Evolutionary conservation across 2,329 filamentous ascomycete genomes (phyloP).

Genomic region (Neodidymelliopsis sp.): DNA sequence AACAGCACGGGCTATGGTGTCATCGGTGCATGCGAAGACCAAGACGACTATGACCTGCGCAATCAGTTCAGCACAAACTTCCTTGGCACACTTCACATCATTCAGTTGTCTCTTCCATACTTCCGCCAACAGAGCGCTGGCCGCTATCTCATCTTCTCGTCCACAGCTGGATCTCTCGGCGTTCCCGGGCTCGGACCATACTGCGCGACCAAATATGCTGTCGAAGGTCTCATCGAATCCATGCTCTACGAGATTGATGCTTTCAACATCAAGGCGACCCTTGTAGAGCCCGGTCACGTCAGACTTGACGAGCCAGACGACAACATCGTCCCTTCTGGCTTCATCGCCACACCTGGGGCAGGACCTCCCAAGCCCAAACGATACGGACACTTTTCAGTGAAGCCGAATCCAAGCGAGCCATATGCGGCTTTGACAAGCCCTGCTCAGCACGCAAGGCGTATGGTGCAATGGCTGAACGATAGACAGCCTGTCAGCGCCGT

Average conservation of each 20-base stretch:
- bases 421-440: conserved; percentile 82
- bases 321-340: conserved; percentile 37
- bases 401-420: conserved; percentile 76
- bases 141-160: conserved; percentile 93
- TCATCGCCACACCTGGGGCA: conserved; percentile 38
- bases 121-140: conserved; percentile 78
- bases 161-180: conserved; percentile 88
- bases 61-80: conserved; percentile 99
- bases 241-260: conserved; percentile 94
- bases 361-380: conserved; percentile 65
- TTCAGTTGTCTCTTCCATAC: conserved; percentile 86
- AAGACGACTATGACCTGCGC: conserved; percentile 91
- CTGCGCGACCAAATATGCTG: conserved; percentile 96
- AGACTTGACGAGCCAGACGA: conserved; percentile 80
- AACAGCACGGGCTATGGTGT: conserved; percentile 94
- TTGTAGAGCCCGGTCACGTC: conserved; percentile 91
- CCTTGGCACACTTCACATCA: conserved; percentile 92
- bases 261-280: conserved; percentile 91
- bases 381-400: conserved; percentile 93
- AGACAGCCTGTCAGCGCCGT: conserved; percentile 91
- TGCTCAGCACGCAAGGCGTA: conserved; percentile 84
- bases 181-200: conserved; percentile 93
- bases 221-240: conserved; percentile 93
- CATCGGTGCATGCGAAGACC: conserved; percentile 94
- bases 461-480: conserved; percentile 94